Evolutionary conservation across 257 asterid species (phyloP).

Genomic region (Ilex asprella): DNA sequence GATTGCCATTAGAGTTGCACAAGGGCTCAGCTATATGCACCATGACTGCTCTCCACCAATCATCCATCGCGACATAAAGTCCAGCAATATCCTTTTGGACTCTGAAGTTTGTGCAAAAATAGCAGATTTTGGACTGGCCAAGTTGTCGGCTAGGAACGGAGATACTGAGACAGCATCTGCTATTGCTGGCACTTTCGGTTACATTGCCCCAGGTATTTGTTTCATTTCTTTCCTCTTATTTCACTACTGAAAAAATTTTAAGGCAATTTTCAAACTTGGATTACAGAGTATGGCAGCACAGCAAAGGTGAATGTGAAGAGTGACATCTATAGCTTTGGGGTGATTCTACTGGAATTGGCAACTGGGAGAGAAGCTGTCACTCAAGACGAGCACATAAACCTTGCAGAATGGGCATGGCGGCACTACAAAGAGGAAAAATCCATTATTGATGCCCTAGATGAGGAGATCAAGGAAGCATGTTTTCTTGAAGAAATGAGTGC

Average conservation of each 20-base stretch:
- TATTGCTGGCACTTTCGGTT: slow-evolving; percentile 55
- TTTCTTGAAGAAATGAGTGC: slow-evolving; percentile 20
- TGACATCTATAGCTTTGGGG: slow-evolving; percentile 24
- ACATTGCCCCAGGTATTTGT: slow-evolving; percentile 46
- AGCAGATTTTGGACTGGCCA: too few relatives aligned
- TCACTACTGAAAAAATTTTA: neutral
- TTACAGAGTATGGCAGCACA: slow-evolving; percentile 30
- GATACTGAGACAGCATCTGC: too few relatives aligned
- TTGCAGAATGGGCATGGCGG: slow-evolving; percentile 26
- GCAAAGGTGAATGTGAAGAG: slow-evolving; percentile 21
- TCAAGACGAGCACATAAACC: slow-evolving; percentile 26
- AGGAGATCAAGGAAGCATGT: slow-evolving; percentile 19
- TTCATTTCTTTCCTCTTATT: neutral
- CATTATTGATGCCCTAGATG: slow-evolving; percentile 19
- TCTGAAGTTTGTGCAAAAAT: too few relatives aligned
- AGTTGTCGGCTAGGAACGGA: too few relatives aligned
- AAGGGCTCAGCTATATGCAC: too few relatives aligned
- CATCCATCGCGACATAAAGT: too few relatives aligned
- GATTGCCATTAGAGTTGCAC: too few relatives aligned
- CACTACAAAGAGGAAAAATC: slow-evolving; percentile 9
- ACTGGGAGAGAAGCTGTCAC: slow-evolving; percentile 29
- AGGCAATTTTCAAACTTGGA: neutral
- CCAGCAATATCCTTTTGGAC: too few relatives aligned
- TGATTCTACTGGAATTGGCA: slow-evolving; percentile 27
- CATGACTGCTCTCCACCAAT: too few relatives aligned